Base-by-base conservation (phyloP, 106 monocot species). In the Agapanthus africanus region DNA sequence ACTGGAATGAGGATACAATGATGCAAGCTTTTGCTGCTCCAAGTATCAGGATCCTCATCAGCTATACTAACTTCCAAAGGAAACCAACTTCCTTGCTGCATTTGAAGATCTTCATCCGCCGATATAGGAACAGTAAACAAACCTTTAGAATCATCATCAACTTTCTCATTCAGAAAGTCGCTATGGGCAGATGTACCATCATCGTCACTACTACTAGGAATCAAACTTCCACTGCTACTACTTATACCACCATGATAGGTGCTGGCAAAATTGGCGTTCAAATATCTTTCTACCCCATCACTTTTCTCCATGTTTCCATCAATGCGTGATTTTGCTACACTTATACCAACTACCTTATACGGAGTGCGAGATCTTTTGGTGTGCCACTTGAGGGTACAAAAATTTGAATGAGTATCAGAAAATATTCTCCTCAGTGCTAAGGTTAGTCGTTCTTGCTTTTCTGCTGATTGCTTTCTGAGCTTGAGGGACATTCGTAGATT, bases 331-430 rank as follows among this genome's bases (percentile, higher is more conserved):
- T 76, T 85, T 72, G 66, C 41, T 15, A 37, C 33, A 16, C 31
- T 54, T 28, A 47, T 7, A 76, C 77, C 72, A 37, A 72, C 47
- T 34, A 73, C 49, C 71, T 76, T 85, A 37, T 74, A 77, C 2
- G 70, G 82, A 22, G 93, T 87, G 22, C 93, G 99, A 31, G 85
- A 63, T 83, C 79, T 93, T 56, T 74, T 79, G 41, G 65, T 78
- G n/a, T 70, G 80, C 99, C 99, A 99, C 41, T 68, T 87, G 35
- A 90, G 81, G 40, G 35, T 67, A 40, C 87, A 75, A 79, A 60
- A 59, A 79, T 23, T 38, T 42, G 82, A 73, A 77, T 54, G 30
- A 60, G 66, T 47, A 42, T 66, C 69, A 56, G 82, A 82, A 64
- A 90, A 90, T 9, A 90, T 64, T 56, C 79, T 65, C 47, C 69